Percentiles rank a stretch among this genome's conserved stretches.
Conservation (phyloP, 192 early-diverging fungal genomes). For the Umbelopsis vinacea region DNA sequence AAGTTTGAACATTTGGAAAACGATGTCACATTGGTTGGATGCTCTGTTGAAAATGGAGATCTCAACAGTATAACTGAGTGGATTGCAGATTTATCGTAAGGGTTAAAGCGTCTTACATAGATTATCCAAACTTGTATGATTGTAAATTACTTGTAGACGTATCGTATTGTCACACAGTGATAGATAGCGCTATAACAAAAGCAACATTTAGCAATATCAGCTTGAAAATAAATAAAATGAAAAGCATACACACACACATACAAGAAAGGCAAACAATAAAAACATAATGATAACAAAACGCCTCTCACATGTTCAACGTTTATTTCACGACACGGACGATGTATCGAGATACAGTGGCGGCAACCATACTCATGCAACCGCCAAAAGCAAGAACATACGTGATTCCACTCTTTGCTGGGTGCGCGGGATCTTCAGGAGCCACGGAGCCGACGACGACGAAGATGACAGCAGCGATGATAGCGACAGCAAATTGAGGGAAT, state of each 20-base stretch:
- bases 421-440: conserved; percentile 22
- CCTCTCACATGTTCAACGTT: not conserved
- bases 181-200: no score
- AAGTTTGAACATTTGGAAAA: conserved; percentile 82
- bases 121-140: not conserved
- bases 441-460: conserved; percentile 62
- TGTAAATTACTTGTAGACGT: conserved; percentile 7
- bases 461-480: conserved; percentile 63
- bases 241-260: no score
- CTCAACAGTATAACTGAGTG: conserved; percentile 64
- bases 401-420: conserved; percentile 39
- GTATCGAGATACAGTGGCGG: conserved; percentile 59
- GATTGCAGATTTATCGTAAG: conserved; percentile 50
- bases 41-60: conserved; percentile 63
- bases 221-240: no score
- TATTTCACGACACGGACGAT: conserved; percentile 37
- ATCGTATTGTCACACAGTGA: no score
- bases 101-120: not conserved
- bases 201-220: no score
- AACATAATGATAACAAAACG: no score
- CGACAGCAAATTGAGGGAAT: conserved; percentile 90
- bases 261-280: no score
- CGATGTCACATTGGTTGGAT: conserved; percentile 65
- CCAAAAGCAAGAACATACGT: conserved; percentile 75
- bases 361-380: conserved; percentile 68